Conservation (phyloP, 176 grass and related monocot species). For the Ensete glaucum region DNA sequence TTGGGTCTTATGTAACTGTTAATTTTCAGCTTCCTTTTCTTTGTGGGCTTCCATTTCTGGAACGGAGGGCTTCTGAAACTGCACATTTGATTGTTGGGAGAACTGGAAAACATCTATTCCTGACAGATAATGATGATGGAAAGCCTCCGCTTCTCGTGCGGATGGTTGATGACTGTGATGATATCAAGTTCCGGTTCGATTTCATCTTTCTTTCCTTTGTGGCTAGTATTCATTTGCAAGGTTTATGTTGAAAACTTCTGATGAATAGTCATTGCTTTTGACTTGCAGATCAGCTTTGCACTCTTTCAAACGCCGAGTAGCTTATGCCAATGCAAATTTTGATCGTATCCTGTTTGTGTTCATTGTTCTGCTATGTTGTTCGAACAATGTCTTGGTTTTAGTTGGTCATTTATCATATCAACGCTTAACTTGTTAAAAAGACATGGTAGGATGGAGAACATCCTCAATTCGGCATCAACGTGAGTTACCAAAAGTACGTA, state of each 20-base stretch:
- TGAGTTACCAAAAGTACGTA: conserved; percentile 68
- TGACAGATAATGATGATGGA: conserved; percentile 62
- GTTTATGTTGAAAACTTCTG: not conserved
- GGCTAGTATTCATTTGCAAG: not conserved
- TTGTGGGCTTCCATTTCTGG: conserved; percentile 70
- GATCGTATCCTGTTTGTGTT: conserved; percentile 71
- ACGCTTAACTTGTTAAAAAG: conserved; percentile 40
- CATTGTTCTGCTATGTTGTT: conserved; percentile 7
- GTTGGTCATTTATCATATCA: not conserved
- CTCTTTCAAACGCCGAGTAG: conserved; percentile 73
- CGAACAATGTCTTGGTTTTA: not conserved
- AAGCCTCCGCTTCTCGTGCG: conserved; percentile 71
- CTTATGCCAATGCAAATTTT: conserved; percentile 81
- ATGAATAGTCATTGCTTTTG: conserved; percentile 22
- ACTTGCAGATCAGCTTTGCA: conserved; percentile 66
- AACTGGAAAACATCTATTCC: conserved; percentile 91
- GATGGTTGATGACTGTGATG: conserved; percentile 77
- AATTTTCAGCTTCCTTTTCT: conserved; percentile 72
- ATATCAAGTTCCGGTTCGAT: conserved; percentile 76
- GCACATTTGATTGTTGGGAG: conserved; percentile 88
- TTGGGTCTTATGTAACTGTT: not conserved
- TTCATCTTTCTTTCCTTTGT: not conserved
- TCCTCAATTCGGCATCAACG: conserved; percentile 63
- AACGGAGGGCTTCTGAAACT: conserved; percentile 45
- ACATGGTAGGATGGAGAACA: conserved; percentile 96